These are phyloP conservation scores for Thinopyrum obtusiflorum DNA, from an alignment of 202 grass and related monocot genomes.

Conservation along the genomic window DNA sequence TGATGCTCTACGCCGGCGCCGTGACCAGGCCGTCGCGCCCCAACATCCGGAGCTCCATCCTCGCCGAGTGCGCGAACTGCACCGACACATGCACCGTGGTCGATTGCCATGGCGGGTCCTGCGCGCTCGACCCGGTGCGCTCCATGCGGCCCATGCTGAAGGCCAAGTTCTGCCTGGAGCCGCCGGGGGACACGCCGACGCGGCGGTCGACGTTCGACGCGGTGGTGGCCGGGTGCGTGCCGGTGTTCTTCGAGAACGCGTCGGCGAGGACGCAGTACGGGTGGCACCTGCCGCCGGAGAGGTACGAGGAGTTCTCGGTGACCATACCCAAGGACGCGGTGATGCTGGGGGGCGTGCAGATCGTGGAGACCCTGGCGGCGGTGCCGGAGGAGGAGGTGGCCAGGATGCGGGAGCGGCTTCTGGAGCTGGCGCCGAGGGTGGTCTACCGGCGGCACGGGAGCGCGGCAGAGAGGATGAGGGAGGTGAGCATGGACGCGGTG, in stretches of 20 bases:
- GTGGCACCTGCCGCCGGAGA: slow-evolving; percentile 45
- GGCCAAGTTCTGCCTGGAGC: slow-evolving; percentile 63
- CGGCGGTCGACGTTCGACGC: slow-evolving; percentile 62
- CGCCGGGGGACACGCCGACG: slow-evolving; percentile 44
- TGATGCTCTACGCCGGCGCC: slow-evolving; percentile 64
- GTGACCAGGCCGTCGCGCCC: slow-evolving; percentile 23
- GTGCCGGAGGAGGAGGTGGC: slow-evolving; percentile 46
- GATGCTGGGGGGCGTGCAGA: slow-evolving; percentile 33
- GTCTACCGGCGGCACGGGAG: slow-evolving; percentile 56
- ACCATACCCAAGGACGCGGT: slow-evolving; percentile 63
- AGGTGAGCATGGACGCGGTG: slow-evolving; percentile 45
- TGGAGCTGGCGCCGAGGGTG: slow-evolving; percentile 61
- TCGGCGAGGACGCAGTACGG: slow-evolving; percentile 52
- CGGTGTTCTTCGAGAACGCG: slow-evolving; percentile 60
- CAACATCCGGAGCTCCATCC: slow-evolving; percentile 56
- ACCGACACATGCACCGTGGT: slow-evolving; percentile 44
- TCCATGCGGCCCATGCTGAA: slow-evolving; percentile 60
- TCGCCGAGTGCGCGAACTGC: slow-evolving; percentile 51
- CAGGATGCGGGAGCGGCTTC: slow-evolving; percentile 46
- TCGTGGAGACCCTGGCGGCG: slow-evolving; percentile 32
- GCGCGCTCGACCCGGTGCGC: slow-evolving; percentile 34
- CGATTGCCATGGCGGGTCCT: slow-evolving; percentile 51
- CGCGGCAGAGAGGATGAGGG: slow-evolving; percentile 8
- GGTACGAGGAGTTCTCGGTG: slow-evolving; percentile 62
- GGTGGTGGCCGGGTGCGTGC: slow-evolving; percentile 55